A percentile compares a stretch with the other conserved stretches of the same genome.
phyloP scores from a whole-genome alignment of 352 stramenopile species.

The Lagenidium sp. region DNA sequence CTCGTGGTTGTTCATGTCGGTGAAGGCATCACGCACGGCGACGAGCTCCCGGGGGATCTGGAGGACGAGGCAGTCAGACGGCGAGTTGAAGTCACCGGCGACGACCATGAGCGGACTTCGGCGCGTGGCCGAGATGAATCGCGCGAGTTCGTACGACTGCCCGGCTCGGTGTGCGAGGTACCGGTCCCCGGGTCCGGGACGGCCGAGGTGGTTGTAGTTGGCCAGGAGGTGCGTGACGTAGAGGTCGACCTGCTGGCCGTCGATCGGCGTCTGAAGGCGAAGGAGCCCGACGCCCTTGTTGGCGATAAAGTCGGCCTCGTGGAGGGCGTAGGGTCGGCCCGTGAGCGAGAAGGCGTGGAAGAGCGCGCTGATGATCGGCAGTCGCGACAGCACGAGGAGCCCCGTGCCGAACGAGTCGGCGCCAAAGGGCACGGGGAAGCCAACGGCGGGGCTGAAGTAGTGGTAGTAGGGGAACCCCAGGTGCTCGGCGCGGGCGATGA shows the following conservation, averaged over 20 bases:
- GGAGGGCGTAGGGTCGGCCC: slow-evolving; percentile 64
- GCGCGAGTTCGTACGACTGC: slow-evolving; percentile 67
- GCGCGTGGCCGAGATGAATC: slow-evolving; percentile 54
- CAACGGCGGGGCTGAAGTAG: slow-evolving; percentile 76
- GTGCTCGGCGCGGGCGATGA: slow-evolving; percentile 47
- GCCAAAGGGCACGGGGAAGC: slow-evolving; percentile 63
- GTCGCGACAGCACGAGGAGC: slow-evolving; percentile 65
- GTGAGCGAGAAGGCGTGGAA: slow-evolving; percentile 76
- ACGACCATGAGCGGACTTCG: slow-evolving; percentile 48
- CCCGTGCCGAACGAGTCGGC: slow-evolving; percentile 70
- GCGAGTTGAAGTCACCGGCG: slow-evolving; percentile 79
- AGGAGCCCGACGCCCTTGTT: slow-evolving; percentile 72
- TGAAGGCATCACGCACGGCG: slow-evolving; percentile 56
- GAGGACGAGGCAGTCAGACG: slow-evolving; percentile 61
- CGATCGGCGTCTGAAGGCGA: slow-evolving; percentile 43
- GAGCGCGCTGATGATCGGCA: slow-evolving; percentile 43
- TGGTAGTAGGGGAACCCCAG: slow-evolving; percentile 69
- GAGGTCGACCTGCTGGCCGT: slow-evolving; percentile 57
- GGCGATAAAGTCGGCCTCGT: slow-evolving; percentile 73
- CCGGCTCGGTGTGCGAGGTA: slow-evolving; percentile 58
- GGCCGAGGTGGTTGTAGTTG: slow-evolving; percentile 71
- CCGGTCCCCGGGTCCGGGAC: slow-evolving; percentile 49
- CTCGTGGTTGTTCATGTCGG: slow-evolving; percentile 51
- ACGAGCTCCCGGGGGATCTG: slow-evolving; percentile 41
- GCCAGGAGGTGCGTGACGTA: slow-evolving; percentile 74